phyloP scores from a whole-genome alignment of 495 filamentous ascomycete species.

The Penicillium malachiteum region DNA sequence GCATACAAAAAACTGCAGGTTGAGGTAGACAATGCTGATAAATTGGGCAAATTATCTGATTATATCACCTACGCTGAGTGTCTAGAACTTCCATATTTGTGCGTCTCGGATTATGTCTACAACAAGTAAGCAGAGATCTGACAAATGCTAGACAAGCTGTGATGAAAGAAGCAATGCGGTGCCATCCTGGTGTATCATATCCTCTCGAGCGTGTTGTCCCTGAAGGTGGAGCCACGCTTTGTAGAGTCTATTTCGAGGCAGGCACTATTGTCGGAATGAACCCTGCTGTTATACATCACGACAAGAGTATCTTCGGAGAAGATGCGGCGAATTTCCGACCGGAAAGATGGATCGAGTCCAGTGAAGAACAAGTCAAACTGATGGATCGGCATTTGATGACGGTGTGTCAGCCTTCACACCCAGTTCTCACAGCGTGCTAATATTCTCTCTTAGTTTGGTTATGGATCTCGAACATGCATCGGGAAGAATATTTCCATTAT shows the following conservation, averaged over 20 bases:
- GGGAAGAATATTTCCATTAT: slow-evolving; percentile 21
- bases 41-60: not conserved
- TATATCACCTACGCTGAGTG: slow-evolving; percentile 12
- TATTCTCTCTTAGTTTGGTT: slow-evolving; percentile 11
- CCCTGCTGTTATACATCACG: slow-evolving; percentile 25
- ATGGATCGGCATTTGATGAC: slow-evolving; percentile 8
- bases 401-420: not conserved
- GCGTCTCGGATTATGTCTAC: not conserved
- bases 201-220: slow-evolving; percentile 19
- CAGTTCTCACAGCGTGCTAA: not conserved
- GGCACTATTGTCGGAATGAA: slow-evolving; percentile 27
- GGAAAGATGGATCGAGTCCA: slow-evolving; percentile 49
- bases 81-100: slow-evolving; percentile 14
- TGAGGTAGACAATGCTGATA: slow-evolving; percentile 11
- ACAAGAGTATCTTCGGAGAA: slow-evolving; percentile 44
- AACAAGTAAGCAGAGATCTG: not conserved
- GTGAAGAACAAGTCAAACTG: slow-evolving; percentile 22
- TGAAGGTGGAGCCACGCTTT: slow-evolving; percentile 9
- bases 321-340: slow-evolving; percentile 51
- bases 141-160: slow-evolving; percentile 5
- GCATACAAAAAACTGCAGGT: slow-evolving; percentile 3
- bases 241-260: slow-evolving; percentile 10
- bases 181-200: slow-evolving; percentile 12
- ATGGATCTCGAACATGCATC: slow-evolving; percentile 16
- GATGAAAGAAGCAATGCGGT: slow-evolving; percentile 25